Evolutionary conservation across 495 filamentous ascomycete genomes (phyloP).

Genomic region (Neurospora tetraspora): DNA sequence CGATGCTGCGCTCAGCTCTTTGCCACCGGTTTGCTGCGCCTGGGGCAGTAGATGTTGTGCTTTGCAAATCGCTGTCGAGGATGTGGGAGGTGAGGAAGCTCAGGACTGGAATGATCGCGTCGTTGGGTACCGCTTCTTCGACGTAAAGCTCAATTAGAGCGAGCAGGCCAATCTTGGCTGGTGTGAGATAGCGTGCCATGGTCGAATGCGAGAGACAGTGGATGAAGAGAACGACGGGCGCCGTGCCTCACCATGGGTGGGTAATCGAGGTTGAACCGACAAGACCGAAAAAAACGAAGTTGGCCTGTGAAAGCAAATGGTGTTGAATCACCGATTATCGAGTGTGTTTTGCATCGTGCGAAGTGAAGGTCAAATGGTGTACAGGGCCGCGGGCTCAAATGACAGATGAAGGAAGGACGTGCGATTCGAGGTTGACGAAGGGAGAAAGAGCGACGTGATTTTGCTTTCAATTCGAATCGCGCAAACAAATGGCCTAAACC

Average conservation of each 20-base stretch:
- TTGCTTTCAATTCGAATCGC: not conserved
- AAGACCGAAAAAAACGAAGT: not conserved
- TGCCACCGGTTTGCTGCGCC: constrained; percentile 23
- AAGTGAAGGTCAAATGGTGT: not conserved
- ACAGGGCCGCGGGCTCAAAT: not conserved
- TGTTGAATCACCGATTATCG: not conserved
- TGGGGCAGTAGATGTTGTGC: constrained; percentile 2
- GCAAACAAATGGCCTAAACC: not conserved
- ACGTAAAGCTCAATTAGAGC: constrained; percentile 73
- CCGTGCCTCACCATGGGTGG: not conserved
- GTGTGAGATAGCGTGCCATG: constrained; percentile 77
- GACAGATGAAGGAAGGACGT: not conserved
- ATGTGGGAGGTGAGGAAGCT: constrained; percentile 74
- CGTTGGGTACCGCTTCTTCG: constrained; percentile 60
- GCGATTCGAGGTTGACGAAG: not conserved
- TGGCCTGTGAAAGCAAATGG: not conserved
- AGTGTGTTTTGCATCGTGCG: not conserved
- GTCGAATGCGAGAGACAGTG: not conserved
- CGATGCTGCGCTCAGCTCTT: constrained; percentile 30
- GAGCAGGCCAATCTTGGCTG: constrained; percentile 75
- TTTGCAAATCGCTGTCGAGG: constrained; percentile 34
- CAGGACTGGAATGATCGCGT: constrained; percentile 69
- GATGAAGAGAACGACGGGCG: not conserved
- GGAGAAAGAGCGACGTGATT: not conserved
- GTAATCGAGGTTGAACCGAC: not conserved